Evolutionary conservation across 192 early-diverging fungal genomes (phyloP).

Genomic region (Linnemannia elongata): DNA sequence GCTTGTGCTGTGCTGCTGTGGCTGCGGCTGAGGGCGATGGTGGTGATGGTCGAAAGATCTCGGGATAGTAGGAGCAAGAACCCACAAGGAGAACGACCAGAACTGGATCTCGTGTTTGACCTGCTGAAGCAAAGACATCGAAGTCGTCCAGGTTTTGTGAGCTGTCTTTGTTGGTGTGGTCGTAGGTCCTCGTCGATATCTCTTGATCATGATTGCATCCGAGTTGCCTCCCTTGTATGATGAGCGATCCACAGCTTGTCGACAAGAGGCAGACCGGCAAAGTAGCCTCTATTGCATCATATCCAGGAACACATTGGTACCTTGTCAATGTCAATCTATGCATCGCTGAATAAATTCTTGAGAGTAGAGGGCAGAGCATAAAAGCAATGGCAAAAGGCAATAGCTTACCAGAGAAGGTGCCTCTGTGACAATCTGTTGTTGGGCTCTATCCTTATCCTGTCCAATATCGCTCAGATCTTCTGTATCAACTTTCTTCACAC

Average conservation of each 20-base stretch:
- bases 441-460: not conserved
- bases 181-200: not conserved
- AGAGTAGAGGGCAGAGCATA: not conserved
- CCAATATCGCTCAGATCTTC: not conserved
- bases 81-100: slow-evolving; percentile 10
- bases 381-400: not conserved
- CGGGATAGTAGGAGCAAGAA: not conserved
- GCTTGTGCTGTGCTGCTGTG: not conserved
- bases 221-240: not conserved
- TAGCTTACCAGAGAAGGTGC: not conserved
- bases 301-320: not conserved
- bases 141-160: not conserved
- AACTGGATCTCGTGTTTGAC: slow-evolving; percentile 19
- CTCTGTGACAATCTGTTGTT: not conserved
- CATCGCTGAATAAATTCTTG: not conserved
- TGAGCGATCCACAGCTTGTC: not conserved
- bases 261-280: not conserved
- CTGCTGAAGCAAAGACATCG: not conserved
- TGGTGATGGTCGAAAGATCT: not conserved
- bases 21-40: not conserved
- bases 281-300: not conserved
- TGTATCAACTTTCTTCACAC: not conserved
- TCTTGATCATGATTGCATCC: not conserved
- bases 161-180: not conserved
- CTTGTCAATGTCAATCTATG: not conserved